Percentiles rank a stretch among this genome's conserved stretches.
Conservation (phyloP, 1,139 yeast species). For the Saccharomycopsis phalli region DNA sequence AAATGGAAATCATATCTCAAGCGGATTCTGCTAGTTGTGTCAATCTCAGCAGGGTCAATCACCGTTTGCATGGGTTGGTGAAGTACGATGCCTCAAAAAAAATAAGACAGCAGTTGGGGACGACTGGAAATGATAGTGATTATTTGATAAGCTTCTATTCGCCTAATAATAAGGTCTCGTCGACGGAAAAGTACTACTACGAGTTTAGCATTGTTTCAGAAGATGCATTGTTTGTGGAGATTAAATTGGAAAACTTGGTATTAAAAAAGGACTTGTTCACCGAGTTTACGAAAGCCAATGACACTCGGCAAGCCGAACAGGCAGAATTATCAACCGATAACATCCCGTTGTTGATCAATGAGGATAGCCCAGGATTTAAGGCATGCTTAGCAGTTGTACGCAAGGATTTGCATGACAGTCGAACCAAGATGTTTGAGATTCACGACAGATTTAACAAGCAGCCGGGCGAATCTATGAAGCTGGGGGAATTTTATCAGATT, state of each 20-base stretch:
- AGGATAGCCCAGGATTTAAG: constrained; percentile 7
- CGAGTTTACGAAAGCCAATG: constrained; percentile 1
- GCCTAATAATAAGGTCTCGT: constrained; percentile 9
- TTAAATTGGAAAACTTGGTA: constrained; percentile 6
- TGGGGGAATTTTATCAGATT: not conserved
- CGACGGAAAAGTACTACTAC: constrained; percentile 11
- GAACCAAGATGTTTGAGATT: constrained; percentile 8
- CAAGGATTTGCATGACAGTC: not conserved
- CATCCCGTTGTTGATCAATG: constrained; percentile 9
- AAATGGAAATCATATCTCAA: no score
- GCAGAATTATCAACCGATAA: not conserved
- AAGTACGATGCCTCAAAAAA: no score
- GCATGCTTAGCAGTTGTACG: constrained; percentile 2
- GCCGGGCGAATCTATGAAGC: not conserved
- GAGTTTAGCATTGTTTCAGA: not conserved
- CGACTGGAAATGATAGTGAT: not conserved
- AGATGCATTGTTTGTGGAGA: not conserved
- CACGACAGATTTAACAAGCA: constrained; percentile 1
- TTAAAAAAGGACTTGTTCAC: constrained; percentile 9
- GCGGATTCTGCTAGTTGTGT: no score
- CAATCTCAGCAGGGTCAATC: no score
- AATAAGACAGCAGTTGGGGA: not conserved
- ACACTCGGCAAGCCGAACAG: not conserved
- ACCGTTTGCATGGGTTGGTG: no score
- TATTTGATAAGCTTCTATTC: constrained; percentile 9